Base-by-base conservation (phyloP, 1,139 yeast genomes). In the Sporopachydermia cereana region DNA sequence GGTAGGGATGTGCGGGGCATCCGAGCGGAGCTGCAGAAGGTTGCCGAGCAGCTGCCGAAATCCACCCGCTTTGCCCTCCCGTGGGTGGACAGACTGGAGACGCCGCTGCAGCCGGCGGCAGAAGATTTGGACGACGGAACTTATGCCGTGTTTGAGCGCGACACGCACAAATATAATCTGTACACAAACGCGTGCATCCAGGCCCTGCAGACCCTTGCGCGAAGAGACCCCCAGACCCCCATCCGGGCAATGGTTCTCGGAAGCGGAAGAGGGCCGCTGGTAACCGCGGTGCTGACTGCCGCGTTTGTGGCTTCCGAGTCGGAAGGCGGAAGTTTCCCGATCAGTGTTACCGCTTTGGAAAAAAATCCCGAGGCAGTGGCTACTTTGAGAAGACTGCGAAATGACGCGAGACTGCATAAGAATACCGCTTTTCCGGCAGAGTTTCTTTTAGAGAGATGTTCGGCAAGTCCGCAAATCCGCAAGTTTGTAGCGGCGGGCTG, bases 261-360 rank as follows among this genome's bases (percentile, higher is more conserved):
- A 0, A 94, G 96, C 0, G 96, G 96, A 0, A 64, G 85, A 45
- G 96, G 96, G 0, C 88, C 91, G 1, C 61, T 86, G 34, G 77
- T 85, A 1, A 79, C 79, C 43, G 12, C 30, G 14, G 12, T 27
- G 30, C n/a, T 27, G n/a, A 12, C n/a, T 12, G n/a, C n/a, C n/a
- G n/a, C n/a, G n/a, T n/a, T n/a, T n/a, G n/a, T n/a, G n/a, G n/a
- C n/a, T n/a, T n/a, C n/a, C n/a, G n/a, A n/a, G n/a, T n/a, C n/a
- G n/a, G n/a, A n/a, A n/a, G 30, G 30, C 12, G 30, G 30, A 27
- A 27, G 30, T 27, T 12, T 12, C 12, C n/a, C 14, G 12, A n/a
- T 71, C 16, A 60, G 59, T 22, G 57, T 79, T 2, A 64, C 69
- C 31, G 84, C 84, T 0, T 63, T 86, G 17, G 96, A 88, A 56